These are phyloP conservation scores for Aschersonia sp. DNA, from an alignment of 2,329 filamentous ascomycete genomes.

Conservation along the genomic window DNA sequence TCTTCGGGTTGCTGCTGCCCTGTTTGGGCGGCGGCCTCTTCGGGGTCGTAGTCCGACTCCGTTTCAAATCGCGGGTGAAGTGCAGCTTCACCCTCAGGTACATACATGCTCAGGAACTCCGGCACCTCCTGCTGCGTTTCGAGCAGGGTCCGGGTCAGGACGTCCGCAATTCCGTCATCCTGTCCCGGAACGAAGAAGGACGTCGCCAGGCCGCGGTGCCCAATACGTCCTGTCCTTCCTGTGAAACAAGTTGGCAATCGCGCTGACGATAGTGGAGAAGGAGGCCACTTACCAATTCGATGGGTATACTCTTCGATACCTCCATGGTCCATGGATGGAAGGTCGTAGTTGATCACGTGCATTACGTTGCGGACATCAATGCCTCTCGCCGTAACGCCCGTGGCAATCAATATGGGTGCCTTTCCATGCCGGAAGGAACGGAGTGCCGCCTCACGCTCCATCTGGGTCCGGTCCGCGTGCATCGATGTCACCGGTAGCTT, in stretches of 20 bases:
- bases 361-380: slow-evolving; percentile 77
- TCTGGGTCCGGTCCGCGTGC: slow-evolving; percentile 74
- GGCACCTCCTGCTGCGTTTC: slow-evolving; percentile 70
- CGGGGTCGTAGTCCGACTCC: slow-evolving; percentile 36
- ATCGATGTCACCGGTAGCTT: slow-evolving; percentile 76
- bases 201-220: slow-evolving; percentile 69
- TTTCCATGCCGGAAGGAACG: slow-evolving; percentile 65
- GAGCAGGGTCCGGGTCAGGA: slow-evolving; percentile 66
- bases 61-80: slow-evolving; percentile 38
- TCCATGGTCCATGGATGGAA: slow-evolving; percentile 61
- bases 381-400: slow-evolving; percentile 74
- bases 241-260: background rate
- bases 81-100: slow-evolving; percentile 38
- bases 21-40: slow-evolving; percentile 9
- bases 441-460: slow-evolving; percentile 84
- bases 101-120: slow-evolving; percentile 58
- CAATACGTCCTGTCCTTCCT: slow-evolving; percentile 90
- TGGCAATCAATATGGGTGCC: slow-evolving; percentile 70
- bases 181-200: slow-evolving; percentile 69
- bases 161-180: slow-evolving; percentile 57
- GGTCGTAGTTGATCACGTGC: slow-evolving; percentile 88
- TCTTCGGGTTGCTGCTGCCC: background rate
- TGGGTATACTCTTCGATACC: slow-evolving; percentile 91
- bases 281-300: slow-evolving; percentile 57
- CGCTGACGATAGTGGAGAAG: background rate